Evolutionary conservation across 495 filamentous ascomycete species (phyloP).

Genomic region (Oidiodendron maius): DNA sequence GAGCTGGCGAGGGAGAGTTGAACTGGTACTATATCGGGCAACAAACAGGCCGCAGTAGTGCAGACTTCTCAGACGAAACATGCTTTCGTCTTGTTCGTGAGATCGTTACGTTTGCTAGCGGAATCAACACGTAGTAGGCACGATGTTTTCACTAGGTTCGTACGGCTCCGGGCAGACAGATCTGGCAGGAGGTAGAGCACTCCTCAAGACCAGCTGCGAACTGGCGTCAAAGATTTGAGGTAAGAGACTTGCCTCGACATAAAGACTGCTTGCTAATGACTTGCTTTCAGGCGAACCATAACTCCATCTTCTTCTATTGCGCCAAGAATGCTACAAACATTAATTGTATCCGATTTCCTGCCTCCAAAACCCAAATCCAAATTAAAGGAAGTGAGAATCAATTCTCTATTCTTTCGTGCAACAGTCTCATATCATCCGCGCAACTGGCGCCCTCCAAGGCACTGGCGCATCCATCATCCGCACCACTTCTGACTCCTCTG

Average conservation of each 20-base stretch:
- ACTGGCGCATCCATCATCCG: constrained; percentile 8
- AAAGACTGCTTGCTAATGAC: constrained; percentile 19
- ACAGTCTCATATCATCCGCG: constrained; percentile 16
- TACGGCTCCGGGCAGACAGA: no score
- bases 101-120: no score
- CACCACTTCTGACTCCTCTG: no score
- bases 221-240: constrained; percentile 16
- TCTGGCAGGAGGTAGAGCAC: constrained; percentile 12
- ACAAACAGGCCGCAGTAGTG: no score
- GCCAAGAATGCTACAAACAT: constrained; percentile 15
- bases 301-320: constrained; percentile 16
- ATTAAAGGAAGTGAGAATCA: constrained; percentile 10
- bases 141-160: no score
- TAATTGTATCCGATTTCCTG: constrained; percentile 13
- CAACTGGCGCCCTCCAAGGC: constrained; percentile 12
- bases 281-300: constrained; percentile 19
- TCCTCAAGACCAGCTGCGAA: constrained; percentile 13
- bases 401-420: constrained; percentile 11
- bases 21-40: no score
- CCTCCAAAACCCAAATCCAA: constrained; percentile 11
- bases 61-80: no score
- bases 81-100: no score
- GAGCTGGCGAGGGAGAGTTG: background rate
- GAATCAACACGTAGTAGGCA: no score
- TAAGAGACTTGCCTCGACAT: constrained; percentile 16